These are phyloP conservation scores for Saccharomyces hybrid DNA, from an alignment of 1,139 yeast genomes.

Conservation along the genomic window DNA sequence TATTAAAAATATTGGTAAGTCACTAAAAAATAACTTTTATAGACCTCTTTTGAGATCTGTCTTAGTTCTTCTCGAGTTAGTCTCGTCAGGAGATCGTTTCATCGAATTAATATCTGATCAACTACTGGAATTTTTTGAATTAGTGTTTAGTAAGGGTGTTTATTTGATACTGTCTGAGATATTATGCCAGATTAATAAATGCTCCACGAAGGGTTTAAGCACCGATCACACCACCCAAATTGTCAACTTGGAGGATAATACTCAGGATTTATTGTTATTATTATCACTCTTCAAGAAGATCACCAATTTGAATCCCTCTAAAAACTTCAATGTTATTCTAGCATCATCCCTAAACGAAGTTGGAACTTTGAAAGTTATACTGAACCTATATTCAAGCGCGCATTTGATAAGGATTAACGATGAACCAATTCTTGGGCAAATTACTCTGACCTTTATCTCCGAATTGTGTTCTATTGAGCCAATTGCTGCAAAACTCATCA, in stretches of 20 bases:
- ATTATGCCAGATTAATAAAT: slow-evolving; percentile 42
- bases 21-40: slow-evolving; percentile 38
- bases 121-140: slow-evolving; percentile 48
- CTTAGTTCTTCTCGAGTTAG: slow-evolving; percentile 41
- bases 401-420: slow-evolving; percentile 53
- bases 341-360: slow-evolving; percentile 48
- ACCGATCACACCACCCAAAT: slow-evolving; percentile 17
- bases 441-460: slow-evolving; percentile 59
- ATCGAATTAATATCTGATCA: slow-evolving; percentile 45
- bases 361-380: slow-evolving; percentile 54
- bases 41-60: slow-evolving; percentile 56
- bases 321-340: slow-evolving; percentile 43
- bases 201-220: slow-evolving; percentile 31
- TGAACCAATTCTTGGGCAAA: slow-evolving; percentile 65
- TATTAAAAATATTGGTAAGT: slow-evolving; percentile 35
- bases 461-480: slow-evolving; percentile 57
- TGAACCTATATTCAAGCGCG: slow-evolving; percentile 62
- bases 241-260: slow-evolving; percentile 34
- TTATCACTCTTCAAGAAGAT: slow-evolving; percentile 56
- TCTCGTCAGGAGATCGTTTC: slow-evolving; percentile 37
- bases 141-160: slow-evolving; percentile 53
- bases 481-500: slow-evolving; percentile 59
- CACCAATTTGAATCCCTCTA: slow-evolving; percentile 44
- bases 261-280: slow-evolving; percentile 60
- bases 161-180: slow-evolving; percentile 46